Evolutionary conservation across 1,139 yeast species (phyloP).

Genomic region (Blastobotrys ciferrii): DNA sequence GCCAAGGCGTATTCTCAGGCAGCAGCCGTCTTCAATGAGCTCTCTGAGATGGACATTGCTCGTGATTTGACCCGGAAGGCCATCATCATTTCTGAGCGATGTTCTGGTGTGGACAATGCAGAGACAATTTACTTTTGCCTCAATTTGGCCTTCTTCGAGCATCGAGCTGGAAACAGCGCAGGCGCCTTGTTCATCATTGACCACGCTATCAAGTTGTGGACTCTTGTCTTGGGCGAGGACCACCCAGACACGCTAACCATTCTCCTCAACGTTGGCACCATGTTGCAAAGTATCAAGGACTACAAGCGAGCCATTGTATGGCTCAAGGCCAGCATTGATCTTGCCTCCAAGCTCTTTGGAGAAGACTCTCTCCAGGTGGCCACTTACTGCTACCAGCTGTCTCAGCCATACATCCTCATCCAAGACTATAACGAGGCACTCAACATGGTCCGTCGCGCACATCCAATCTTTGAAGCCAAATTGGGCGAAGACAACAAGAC

Average conservation of each 20-base stretch:
- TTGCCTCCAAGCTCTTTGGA: slow-evolving; percentile 54
- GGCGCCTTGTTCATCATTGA: slow-evolving; percentile 64
- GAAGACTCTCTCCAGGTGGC: slow-evolving; percentile 58
- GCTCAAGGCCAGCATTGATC: slow-evolving; percentile 47
- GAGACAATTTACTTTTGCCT: slow-evolving; percentile 71
- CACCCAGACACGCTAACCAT: slow-evolving; percentile 73
- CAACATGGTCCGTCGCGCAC: slow-evolving; percentile 51
- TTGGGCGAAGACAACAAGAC: slow-evolving; percentile 63
- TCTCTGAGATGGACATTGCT: slow-evolving; percentile 59
- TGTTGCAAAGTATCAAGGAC: slow-evolving; percentile 55
- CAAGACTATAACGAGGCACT: slow-evolving; percentile 56
- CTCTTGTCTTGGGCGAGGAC: slow-evolving; percentile 48
- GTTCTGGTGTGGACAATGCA: slow-evolving; percentile 74
- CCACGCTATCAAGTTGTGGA: slow-evolving; percentile 61
- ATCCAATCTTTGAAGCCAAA: slow-evolving; percentile 51
- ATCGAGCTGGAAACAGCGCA: slow-evolving; percentile 54
- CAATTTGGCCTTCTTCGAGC: slow-evolving; percentile 73
- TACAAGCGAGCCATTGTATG: slow-evolving; percentile 49
- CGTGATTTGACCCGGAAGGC: slow-evolving; percentile 70
- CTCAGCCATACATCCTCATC: slow-evolving; percentile 56
- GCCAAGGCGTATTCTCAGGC: slow-evolving; percentile 66
- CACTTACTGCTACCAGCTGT: slow-evolving; percentile 60
- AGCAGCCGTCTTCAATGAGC: slow-evolving; percentile 65
- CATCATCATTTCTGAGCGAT: slow-evolving; percentile 71
- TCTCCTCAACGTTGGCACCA: slow-evolving; percentile 61